These are phyloP conservation scores for Trypanosoma vivax DNA, from an alignment of 208 protist genomes.

Conservation along the genomic window DNA sequence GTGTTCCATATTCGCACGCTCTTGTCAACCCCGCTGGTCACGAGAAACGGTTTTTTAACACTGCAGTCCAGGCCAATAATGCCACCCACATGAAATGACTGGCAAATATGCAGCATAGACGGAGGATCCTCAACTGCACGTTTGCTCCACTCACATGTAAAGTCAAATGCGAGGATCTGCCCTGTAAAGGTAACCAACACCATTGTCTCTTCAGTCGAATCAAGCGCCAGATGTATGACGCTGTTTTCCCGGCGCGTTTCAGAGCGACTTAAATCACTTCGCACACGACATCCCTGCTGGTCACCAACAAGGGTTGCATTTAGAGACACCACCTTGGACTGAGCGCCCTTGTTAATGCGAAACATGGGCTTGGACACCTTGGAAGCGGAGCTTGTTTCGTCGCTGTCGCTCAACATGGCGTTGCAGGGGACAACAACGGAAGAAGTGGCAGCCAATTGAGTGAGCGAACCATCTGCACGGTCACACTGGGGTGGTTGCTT, in stretches of 20 bases:
- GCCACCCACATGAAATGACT: constrained; percentile 72
- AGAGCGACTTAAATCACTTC: constrained; percentile 3
- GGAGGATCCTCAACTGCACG: constrained; percentile 21
- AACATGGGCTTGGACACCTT: constrained; percentile 6
- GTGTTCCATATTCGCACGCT: constrained; percentile 95
- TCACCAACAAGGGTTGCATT: background rate
- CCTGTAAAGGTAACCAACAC: constrained; percentile 51
- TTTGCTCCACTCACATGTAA: constrained; percentile 37
- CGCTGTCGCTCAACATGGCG: background rate
- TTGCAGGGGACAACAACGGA: background rate
- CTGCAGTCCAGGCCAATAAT: constrained; percentile 91
- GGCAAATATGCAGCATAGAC: constrained; percentile 40
- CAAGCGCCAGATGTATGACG: constrained; percentile 50
- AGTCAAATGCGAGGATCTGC: constrained; percentile 58
- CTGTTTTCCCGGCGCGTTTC: constrained; percentile 21
- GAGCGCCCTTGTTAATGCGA: constrained; percentile 3
- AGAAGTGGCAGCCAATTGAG: background rate
- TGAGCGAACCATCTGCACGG: constrained; percentile 10
- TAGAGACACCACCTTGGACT: no score
- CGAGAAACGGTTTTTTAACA: constrained; percentile 92
- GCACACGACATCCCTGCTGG: background rate
- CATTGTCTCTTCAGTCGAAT: constrained; percentile 62
- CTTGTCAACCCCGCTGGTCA: constrained; percentile 88
- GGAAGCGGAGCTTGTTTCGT: background rate
- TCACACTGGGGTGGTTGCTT: background rate